Evolutionary conservation across 2,329 filamentous ascomycete species (phyloP), one percentile per base, ranked within the genome.

Genomic region (Zymoseptoria crescenta): DNA sequence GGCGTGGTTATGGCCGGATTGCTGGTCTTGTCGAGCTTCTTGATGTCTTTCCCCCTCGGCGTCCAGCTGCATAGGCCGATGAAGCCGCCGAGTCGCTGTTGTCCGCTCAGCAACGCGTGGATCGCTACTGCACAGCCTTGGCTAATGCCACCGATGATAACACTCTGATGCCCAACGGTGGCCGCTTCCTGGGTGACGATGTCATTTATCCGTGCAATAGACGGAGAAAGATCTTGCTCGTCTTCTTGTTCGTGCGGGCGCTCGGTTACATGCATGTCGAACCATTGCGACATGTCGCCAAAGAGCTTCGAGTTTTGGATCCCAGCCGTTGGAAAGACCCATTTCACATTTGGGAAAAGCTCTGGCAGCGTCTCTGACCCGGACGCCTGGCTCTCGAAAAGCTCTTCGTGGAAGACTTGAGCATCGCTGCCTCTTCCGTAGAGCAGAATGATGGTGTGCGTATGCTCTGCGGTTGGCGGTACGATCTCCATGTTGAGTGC

Each of bases 391-490:
- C 65, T 69, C 56, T 72, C 72, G 63, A 80, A 75, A 51, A 80
- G 65, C 55, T 79, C 75, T 9, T 51, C 55, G 0, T 74, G 71
- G 55, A 79, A 79, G 28, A 77, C 72, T 0, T 62, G 20, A n/a
- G 69, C 71, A 2, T 64, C 69, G 62, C 75, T 78, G 60, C 76
- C 75, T 45, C 75, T 70, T 5, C 77, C 78, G 54, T 81, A 77
- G 9, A 81, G 73, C 49, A 79, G 72, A 45, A 81, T 77, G 49
- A 80, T 60, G 0, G 77, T 80, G 54, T 80, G 75, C 0, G 74
- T 76, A 57, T 80, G 77, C 7, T 41, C 41, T 28, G 21, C 8
- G 8, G 49, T 48, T 13, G 57, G 54, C 10, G 20, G 45, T 7
- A 58, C 35, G 35, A 41, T 30, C 28, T 55, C 20, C 55, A 56